Evolutionary conservation across 306 rosid genomes (phyloP), one percentile per base, ranked within the genome.

Genomic region (Canavalia ensiformis): DNA sequence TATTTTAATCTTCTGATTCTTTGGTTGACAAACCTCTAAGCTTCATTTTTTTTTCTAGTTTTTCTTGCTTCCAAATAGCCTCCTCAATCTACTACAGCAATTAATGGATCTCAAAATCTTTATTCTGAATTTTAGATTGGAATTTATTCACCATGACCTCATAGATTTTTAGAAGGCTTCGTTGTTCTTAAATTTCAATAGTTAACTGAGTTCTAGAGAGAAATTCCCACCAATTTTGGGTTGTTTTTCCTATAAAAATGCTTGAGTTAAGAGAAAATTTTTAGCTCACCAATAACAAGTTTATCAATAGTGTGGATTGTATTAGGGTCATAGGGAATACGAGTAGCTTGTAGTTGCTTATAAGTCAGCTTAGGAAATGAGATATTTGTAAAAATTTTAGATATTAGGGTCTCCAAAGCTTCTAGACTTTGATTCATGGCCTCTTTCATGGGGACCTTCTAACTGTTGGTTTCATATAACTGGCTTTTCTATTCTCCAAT

Each of bases 71-170:
- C 83, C 90, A 94, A 86, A 82, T 81, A 62, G 99, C 98, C 87
- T 96, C 99, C 87, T 96, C 99, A 58, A 96, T 94, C 84, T 89
- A 94, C 90, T 90, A 93, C 82, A 92, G 94, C 71, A 96, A 85
- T 84, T 92, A 98, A 84, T 73, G 82, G 81, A 96, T 92, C 88
- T 96, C 99, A 2, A 91, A 86, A 89, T 96, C 98, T 84, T 96
- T 96, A 75, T 96, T 96, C 87, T 96, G 99, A 83, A 93, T 93
- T 87, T 96, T 98, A 34, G 99, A 96, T 89, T 96, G 99, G 79
- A 94, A 96, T 72, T 96, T 96, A 91, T 96, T 96, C 59, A 96
- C 99, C 99, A 96, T 96, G 81, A 96, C 99, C 89, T 94, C 99
- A 31, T 96, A 96, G 57, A 98, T 96, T 87, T 92, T 96, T 81